A percentile compares a stretch with the other conserved stretches of the same genome.
phyloP scores from a whole-genome alignment of 1,284 basidiomycete species.

The Naganishia liquefaciens region DNA sequence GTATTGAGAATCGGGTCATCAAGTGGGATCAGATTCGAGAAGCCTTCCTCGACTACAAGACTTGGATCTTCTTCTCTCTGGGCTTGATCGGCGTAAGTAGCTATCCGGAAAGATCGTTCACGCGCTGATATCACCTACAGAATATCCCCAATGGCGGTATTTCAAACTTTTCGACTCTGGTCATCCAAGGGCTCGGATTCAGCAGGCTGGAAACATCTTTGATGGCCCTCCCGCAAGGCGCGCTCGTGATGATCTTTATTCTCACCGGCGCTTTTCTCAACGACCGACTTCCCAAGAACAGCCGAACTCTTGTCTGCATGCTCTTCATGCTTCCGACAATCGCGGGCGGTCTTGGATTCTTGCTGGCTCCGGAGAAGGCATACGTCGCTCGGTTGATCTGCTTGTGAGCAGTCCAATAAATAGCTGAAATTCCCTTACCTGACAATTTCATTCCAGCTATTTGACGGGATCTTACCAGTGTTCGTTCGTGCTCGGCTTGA shows the following conservation, averaged over 20 bases:
- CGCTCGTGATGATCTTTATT: conserved; percentile 51
- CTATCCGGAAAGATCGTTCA: not conserved
- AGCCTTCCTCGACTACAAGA: conserved; percentile 49
- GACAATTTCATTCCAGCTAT: conserved; percentile 39
- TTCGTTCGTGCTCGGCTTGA: conserved; percentile 57
- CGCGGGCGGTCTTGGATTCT: conserved; percentile 52
- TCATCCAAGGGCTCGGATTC: conserved; percentile 51
- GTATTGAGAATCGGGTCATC: conserved; percentile 53
- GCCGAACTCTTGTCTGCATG: conserved; percentile 33
- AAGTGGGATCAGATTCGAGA: conserved; percentile 54
- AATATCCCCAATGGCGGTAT: conserved; percentile 43
- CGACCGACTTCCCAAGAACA: conserved; percentile 48
- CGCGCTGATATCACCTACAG: conserved; percentile 1
- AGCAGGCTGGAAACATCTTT: conserved; percentile 49
- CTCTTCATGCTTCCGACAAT: conserved; percentile 54
- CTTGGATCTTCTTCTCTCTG: conserved; percentile 47
- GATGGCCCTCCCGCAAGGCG: conserved; percentile 52
- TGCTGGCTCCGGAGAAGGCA: conserved; percentile 51
- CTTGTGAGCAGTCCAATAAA: conserved; percentile 56
- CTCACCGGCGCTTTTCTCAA: conserved; percentile 44
- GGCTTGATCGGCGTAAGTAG: conserved; percentile 41
- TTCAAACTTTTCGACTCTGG: conserved; percentile 52
- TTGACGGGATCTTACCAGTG: conserved; percentile 56
- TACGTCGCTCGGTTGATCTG: conserved; percentile 56
- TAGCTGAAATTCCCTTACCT: not conserved